Evolutionary conservation across 164 flowering plant species (phyloP), one percentile per base, ranked within the genome.

Genomic region (Nelumbo lutea): DNA sequence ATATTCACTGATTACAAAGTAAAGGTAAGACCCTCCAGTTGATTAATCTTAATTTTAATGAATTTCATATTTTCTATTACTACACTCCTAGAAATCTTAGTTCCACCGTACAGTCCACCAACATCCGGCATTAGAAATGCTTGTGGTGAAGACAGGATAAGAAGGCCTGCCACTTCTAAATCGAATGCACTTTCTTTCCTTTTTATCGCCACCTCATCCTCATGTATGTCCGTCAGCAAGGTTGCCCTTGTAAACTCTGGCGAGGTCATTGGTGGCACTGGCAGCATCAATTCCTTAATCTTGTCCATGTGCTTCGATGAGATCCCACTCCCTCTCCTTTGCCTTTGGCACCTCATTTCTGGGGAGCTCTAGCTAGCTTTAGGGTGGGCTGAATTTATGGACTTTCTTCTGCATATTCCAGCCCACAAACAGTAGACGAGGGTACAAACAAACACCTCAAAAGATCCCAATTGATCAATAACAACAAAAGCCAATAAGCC

Each of bases 341-440:
- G 27, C 27, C 96, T 81, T 75, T 89, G 97, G 2, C 99, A 86
- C 74, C 87, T 76, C 88, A 92, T 88, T 13, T 79, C 75, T 27
- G 89, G 75, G 0, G 97, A 95, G 50, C 86, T 76, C 70, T 89
- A 93, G 1, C 98, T 83, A 4, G 82, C 77, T 72, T 81, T 81
- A 96, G 87, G 0, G 91, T 88, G 1, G 99, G 99, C 50, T 93
- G 98, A 51, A 96, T 98, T 91, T 96, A 63, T 91, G 93, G 9
- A 96, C 71, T 63, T 88, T 93, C 82, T 93, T 86, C 15, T 82
- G 84, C 83, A 93, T 72, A 77, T 79, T 0, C 99, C 97, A 48
- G 82, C 81, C 89, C 92, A 93, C 51, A 88, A 61, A 67, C 87
- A 87, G 75, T 90, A 93, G n/a, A 83, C 61, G 48, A 87, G 5